Evolutionary conservation across 805 yeast species (phyloP).

Genomic region (Kazachstania viticola): DNA sequence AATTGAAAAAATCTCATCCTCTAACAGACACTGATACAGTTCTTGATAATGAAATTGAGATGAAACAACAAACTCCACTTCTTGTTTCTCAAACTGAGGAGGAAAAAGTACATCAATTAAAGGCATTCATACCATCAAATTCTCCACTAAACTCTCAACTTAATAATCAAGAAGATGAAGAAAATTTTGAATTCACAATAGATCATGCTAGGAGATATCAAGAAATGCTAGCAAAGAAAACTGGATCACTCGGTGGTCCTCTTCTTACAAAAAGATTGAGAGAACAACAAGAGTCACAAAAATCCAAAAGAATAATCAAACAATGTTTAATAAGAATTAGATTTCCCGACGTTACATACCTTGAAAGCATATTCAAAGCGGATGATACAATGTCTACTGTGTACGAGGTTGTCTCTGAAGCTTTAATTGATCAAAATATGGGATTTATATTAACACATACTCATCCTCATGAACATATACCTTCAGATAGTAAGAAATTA

Average conservation of each 20-base stretch:
- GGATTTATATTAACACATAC: slow-evolving; percentile 34
- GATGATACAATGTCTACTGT: slow-evolving; percentile 29
- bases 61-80: background rate
- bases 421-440: slow-evolving; percentile 19
- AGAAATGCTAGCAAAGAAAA: slow-evolving; percentile 33
- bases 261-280: slow-evolving; percentile 33
- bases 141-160: slow-evolving; percentile 5
- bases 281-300: slow-evolving; percentile 24
- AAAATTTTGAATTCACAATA: slow-evolving; percentile 34
- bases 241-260: slow-evolving; percentile 30
- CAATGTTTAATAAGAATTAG: slow-evolving; percentile 38
- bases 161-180: slow-evolving; percentile 24
- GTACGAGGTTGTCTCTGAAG: slow-evolving; percentile 21
- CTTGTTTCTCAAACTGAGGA: background rate
- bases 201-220: slow-evolving; percentile 46
- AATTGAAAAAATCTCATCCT: background rate
- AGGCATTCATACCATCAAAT: slow-evolving; percentile 15
- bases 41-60: too few relatives aligned
- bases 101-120: slow-evolving; percentile 9
- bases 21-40: background rate
- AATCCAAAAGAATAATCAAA: slow-evolving; percentile 14
- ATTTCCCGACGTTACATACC: slow-evolving; percentile 44
- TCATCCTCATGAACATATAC: slow-evolving; percentile 34
- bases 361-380: slow-evolving; percentile 41
- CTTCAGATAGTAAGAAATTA: slow-evolving; percentile 21